Conservation (phyloP, 768 basidiomycete species). For the Lyophyllum semitale region DNA sequence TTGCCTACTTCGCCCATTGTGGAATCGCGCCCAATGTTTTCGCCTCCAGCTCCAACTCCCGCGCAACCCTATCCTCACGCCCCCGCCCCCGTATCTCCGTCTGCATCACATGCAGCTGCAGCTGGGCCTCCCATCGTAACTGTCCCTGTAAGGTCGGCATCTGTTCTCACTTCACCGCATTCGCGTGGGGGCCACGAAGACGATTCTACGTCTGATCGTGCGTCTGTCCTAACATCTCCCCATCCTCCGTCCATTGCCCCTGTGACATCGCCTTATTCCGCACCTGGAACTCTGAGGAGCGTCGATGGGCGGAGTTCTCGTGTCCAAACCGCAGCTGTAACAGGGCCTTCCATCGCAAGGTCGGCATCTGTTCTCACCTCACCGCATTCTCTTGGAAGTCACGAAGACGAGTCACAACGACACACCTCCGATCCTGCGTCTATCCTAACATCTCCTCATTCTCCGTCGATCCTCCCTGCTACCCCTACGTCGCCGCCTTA, state of each 20-base stretch:
- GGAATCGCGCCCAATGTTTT: neutral
- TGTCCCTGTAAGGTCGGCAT: no score
- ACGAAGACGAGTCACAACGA: constrained; percentile 8
- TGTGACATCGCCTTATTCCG: constrained; percentile 43
- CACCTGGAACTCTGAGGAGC: constrained; percentile 14
- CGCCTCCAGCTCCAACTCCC: constrained; percentile 2
- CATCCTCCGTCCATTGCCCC: constrained; percentile 26
- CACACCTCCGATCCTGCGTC: constrained; percentile 19
- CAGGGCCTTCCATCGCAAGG: no score
- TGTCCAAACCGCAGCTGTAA: constrained; percentile 9
- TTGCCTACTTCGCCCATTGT: constrained; percentile 10
- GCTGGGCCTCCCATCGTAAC: constrained; percentile 5
- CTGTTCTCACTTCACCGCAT: constrained; percentile 39
- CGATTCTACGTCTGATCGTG: constrained; percentile 8
- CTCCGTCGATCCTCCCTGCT: constrained; percentile 14
- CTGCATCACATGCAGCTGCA: neutral
- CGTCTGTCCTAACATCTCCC: constrained; percentile 35
- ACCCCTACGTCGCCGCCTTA: constrained; percentile 41
- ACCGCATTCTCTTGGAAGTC: constrained; percentile 24
- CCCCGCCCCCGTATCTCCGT: neutral
- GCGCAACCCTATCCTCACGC: constrained; percentile 1
- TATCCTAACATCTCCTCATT: constrained; percentile 35
- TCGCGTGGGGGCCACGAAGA: constrained; percentile 20
- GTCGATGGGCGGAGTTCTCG: constrained; percentile 14
- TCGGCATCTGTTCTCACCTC: constrained; percentile 35